Percentiles rank a stretch among this genome's conserved stretches.
phyloP scores from a whole-genome alignment of 2,329 filamentous ascomycete genomes.

The Ophiostoma populinum region DNA sequence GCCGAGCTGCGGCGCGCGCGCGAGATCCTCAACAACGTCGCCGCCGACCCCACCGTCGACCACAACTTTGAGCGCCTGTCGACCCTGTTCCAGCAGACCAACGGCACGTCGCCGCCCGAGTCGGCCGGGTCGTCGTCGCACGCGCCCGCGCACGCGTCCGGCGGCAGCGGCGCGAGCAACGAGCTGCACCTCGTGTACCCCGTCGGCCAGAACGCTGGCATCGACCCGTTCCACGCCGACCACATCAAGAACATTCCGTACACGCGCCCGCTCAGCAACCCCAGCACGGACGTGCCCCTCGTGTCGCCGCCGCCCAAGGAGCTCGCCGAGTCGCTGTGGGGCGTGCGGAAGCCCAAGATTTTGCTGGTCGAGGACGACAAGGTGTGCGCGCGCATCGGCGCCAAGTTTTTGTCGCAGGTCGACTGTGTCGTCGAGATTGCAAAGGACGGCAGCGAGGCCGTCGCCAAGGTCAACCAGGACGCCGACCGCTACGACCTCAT shows the following conservation, averaged over 20 bases:
- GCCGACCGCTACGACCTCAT: conserved; percentile 45
- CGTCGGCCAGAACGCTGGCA: conserved; percentile 76
- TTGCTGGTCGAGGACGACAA: conserved; percentile 75
- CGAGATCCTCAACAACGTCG: conserved; percentile 35
- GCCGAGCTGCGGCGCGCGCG: conserved; percentile 37
- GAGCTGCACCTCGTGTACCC: conserved; percentile 67
- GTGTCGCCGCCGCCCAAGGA: conserved; percentile 20
- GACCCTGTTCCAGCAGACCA: conserved; percentile 27
- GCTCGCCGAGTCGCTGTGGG: conserved; percentile 33
- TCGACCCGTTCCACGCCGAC: conserved; percentile 86
- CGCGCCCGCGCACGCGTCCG: conserved; percentile 15
- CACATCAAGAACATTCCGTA: conserved; percentile 93
- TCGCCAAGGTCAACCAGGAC: conserved; percentile 55
- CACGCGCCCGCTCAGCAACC: conserved; percentile 49
- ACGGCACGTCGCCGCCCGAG: conserved; percentile 28
- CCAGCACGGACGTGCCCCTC: conserved; percentile 26
- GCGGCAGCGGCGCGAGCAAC: conserved; percentile 33
- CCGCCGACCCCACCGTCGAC: conserved; percentile 34
- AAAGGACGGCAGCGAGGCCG: conserved; percentile 79
- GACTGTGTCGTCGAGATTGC: conserved; percentile 51
- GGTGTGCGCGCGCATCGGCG: conserved; percentile 49
- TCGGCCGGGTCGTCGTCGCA: conserved; percentile 31
- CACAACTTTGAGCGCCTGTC: conserved; percentile 38
- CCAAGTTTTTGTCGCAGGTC: conserved; percentile 48
- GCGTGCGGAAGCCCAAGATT: conserved; percentile 53